Percentiles rank a stretch among this genome's conserved stretches.
Evolutionary conservation across 225 moss, liverwort and hornwort genomes (phyloP).

Genomic region (Marchantia paleacea): DNA sequence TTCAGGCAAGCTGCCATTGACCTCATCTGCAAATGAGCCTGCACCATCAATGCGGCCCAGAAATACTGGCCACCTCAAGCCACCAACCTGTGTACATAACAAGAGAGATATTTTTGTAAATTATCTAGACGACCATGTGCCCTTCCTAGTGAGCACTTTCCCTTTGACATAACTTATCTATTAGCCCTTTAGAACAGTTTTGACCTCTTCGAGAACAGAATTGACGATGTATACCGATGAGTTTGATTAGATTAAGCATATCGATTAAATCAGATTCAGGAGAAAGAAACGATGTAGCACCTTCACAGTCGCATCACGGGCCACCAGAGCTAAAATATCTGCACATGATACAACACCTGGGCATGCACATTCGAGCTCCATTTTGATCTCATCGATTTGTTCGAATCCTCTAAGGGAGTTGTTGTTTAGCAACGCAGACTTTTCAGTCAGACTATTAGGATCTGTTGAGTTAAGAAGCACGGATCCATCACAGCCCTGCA

Average conservation of each 20-base stretch:
- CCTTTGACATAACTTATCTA: too few species aligned
- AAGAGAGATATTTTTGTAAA: too few species aligned
- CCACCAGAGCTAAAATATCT: not conserved
- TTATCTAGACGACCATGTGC: too few species aligned
- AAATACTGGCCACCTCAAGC: not conserved
- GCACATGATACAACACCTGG: not conserved
- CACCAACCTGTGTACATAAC: not conserved
- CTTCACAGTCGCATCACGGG: not conserved
- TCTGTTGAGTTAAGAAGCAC: slow-evolving; percentile 9
- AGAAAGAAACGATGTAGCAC: not conserved
- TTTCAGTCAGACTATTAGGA: not conserved
- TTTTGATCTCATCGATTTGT: not conserved
- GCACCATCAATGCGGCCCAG: not conserved
- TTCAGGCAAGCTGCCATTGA: too few species aligned
- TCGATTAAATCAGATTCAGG: too few species aligned
- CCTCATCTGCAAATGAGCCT: not conserved
- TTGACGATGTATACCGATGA: too few species aligned
- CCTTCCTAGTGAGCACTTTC: too few species aligned
- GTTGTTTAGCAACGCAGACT: not conserved
- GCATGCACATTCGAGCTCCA: not conserved
- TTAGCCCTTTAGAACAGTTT: too few species aligned
- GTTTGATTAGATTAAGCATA: too few species aligned
- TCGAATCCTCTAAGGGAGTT: not conserved
- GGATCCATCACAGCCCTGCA: slow-evolving; percentile 13
- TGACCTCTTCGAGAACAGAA: too few species aligned